A percentile compares a stretch with the other conserved stretches of the same genome.
Evolutionary conservation across 2,329 filamentous ascomycete species (phyloP).

Genomic region (Trichocomaceae sp.): DNA sequence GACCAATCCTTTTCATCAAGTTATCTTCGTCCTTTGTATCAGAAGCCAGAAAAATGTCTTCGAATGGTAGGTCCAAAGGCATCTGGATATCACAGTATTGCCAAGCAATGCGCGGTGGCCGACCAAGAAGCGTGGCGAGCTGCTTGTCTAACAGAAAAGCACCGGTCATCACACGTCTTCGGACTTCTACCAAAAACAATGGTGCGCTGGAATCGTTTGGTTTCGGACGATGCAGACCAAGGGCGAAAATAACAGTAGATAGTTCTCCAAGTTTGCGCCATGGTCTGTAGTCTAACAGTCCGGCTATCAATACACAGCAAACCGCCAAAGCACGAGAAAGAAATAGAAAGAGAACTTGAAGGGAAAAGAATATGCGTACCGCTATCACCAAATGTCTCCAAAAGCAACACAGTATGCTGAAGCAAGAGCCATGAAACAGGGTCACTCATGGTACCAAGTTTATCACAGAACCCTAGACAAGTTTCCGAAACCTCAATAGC

Average conservation of each 20-base stretch:
- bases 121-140: constrained; percentile 38
- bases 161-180: constrained; percentile 30
- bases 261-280: constrained; percentile 43
- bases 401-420: constrained; percentile 3
- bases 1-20: background rate
- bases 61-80: constrained; percentile 15
- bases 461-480: constrained; percentile 7
- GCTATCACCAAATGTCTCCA: background rate
- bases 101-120: constrained; percentile 36
- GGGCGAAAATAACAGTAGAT: constrained; percentile 37
- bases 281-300: constrained; percentile 34
- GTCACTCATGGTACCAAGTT: background rate
- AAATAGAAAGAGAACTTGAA: background rate
- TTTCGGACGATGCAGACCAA: constrained; percentile 38
- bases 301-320: background rate
- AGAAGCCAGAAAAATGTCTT: background rate
- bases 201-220: constrained; percentile 20
- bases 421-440: constrained; percentile 10
- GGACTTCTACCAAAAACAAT: constrained; percentile 29
- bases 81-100: constrained; percentile 30
- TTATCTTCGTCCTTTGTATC: background rate
- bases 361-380: background rate
- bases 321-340: background rate
- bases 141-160: constrained; percentile 39
- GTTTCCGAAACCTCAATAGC: background rate